Base-by-base conservation (phyloP, 805 yeast genomes). In the Kodamaea nitidulidarum region DNA sequence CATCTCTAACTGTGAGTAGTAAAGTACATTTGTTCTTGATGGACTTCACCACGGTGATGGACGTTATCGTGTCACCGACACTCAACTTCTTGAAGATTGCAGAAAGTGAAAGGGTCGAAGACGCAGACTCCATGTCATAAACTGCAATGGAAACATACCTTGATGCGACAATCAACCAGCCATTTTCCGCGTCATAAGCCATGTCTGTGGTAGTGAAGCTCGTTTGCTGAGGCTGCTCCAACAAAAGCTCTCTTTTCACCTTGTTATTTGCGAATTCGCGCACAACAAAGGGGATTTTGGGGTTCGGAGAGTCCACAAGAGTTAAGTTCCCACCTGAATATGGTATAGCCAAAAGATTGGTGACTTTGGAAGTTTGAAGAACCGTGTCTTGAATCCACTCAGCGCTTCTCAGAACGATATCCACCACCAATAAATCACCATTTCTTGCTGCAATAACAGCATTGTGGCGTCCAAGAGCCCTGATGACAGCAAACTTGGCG, bases 21-120 rank as follows among this genome's bases (percentile, higher is more conserved):
- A 67, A 55, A 1, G 52, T 46, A n/a, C 57, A 18, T n/a, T 39
- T 36, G 28, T 48, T 43, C 1, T 31, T 6, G 0, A 41, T 38
- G 2, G 56, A 45, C 29, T 65, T 58, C 1, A 79, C 55, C 3
- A 67, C 51, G 12, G 61, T 60, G 3, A 81, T 60, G 1, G 80
- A 70, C 0, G 91, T 77, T 7, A 82, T 75, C 0, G 90, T 78
- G 48, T 84, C 93, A 9, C 90, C 88, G 2, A 75, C 65, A 3
- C 75, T 68, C 9, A 81, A 46, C 48, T 76, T 80, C 49, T 70
- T 75, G 61, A 68, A 72, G 9, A 47, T 29, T 4, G 36, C 37
- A 20, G 37, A 17, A 10, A 34, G 24, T 7, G 22, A 17, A 9
- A 28, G 9, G 9, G 16, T 10, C 9, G 21, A 16, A 4, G 22